Conservation (phyloP, 192 early-diverging fungal genomes). For the Dissophora globulifera region DNA sequence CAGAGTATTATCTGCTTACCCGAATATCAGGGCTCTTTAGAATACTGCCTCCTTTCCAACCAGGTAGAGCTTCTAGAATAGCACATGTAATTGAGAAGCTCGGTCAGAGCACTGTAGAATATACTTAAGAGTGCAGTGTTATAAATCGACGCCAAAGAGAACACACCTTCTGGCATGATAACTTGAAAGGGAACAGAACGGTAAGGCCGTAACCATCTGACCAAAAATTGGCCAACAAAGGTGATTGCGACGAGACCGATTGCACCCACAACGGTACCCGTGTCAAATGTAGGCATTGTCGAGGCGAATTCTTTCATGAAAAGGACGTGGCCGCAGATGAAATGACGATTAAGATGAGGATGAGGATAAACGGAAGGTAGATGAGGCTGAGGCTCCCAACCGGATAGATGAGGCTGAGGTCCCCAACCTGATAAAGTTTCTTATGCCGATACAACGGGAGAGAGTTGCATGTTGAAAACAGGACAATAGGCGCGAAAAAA, state of each 20-base stretch:
- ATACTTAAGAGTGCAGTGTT: background rate
- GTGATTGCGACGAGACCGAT: background rate
- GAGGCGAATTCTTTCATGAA: no score
- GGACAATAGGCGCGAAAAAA: no score
- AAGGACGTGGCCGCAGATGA: no score
- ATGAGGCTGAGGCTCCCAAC: no score
- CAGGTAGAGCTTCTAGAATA: conserved; percentile 55
- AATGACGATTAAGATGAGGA: no score
- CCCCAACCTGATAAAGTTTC: no score
- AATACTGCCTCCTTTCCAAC: conserved; percentile 61
- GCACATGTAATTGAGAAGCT: no score
- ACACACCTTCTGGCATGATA: conserved; percentile 28
- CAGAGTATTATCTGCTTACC: conserved; percentile 26
- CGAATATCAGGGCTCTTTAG: conserved; percentile 58
- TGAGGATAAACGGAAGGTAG: background rate
- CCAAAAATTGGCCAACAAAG: background rate
- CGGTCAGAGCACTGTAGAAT: no score
- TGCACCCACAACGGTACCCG: background rate
- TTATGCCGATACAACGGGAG: no score
- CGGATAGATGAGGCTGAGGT: no score
- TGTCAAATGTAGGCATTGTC: conserved; percentile 1
- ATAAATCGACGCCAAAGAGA: no score
- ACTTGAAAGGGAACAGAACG: conserved; percentile 31
- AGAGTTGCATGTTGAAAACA: no score
- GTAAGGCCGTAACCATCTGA: conserved; percentile 2